Evolutionary conservation across 352 stramenopile species (phyloP), one percentile per base, ranked within the genome.

Genomic region (Pythium vanterpoolii): DNA sequence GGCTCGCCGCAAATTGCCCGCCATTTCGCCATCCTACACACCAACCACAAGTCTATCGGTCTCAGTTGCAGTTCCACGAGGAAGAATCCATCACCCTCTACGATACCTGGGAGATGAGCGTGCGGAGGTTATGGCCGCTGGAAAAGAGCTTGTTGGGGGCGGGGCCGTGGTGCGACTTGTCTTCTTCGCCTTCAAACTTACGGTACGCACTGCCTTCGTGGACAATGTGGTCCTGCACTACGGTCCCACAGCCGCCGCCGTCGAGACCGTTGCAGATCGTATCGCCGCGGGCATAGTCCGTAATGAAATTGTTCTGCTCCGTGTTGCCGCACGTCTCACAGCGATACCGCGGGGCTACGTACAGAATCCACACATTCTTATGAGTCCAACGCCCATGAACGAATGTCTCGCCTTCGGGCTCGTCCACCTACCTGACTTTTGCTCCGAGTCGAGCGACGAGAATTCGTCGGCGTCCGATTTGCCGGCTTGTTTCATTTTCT

Each of bases 181-280:
- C 95, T 40, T 97, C 91, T 78, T 99, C 94, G 40, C 93, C 96
- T 75, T 98, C 93, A 77, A 99, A 99, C 70, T 99, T 98, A 38
- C 96, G 85, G 76, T 95, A 98, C 52, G 93, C 87, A 24, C 86
- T 96, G 53, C 96, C 95, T 85, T 99, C 96, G 64, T 98, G 93
- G 71, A 98, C 96, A 31, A 98, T 93, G 54, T 96, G 94, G 69
- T 98, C 95, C 60, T 95, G 87, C 24, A 97, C 92, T 27, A 99
- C 94, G 0, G 87, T 98, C 18, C 96, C 95, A 64, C 95, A 99
- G 40, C 81, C 80, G 42, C 86, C 93, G 36, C 94, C 86, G 55
- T 95, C 86, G 28, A 89, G 52, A 8, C 86, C 86, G 64, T 90
- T 95, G 67, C 86, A 95, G 54, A 95, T 92, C 31, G 86, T 95